phyloP scores from a whole-genome alignment of 2,329 filamentous ascomycete genomes.

The Aspergillus hortae region DNA sequence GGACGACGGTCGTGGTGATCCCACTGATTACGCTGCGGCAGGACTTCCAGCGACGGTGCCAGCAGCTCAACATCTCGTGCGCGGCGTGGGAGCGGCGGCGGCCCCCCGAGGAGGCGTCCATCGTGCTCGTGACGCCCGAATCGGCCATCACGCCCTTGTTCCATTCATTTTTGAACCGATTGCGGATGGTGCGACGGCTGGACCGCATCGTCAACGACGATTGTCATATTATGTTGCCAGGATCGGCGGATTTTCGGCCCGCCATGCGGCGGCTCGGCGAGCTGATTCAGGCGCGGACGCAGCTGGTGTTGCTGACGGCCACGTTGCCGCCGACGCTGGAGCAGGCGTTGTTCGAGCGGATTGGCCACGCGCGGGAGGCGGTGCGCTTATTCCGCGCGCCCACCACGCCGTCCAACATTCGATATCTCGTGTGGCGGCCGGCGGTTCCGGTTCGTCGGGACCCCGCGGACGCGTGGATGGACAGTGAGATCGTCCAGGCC shows the following conservation, averaged over 20 bases:
- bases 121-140: neutral
- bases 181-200: neutral
- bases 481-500: neutral
- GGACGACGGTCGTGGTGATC: neutral
- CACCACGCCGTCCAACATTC: slow-evolving; percentile 3
- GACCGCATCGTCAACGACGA: neutral
- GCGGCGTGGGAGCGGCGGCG: neutral
- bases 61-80: neutral
- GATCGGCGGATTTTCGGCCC: slow-evolving; percentile 1
- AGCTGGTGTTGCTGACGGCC: slow-evolving; percentile 13
- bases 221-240: slow-evolving; percentile 10
- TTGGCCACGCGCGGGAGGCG: neutral
- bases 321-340: slow-evolving; percentile 9
- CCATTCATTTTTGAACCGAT: neutral
- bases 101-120: neutral
- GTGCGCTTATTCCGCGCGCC: slow-evolving; percentile 1
- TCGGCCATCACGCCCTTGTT: neutral
- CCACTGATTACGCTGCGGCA: neutral
- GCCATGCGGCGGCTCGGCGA: neutral
- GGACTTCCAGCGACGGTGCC: neutral
- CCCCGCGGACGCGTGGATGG: neutral
- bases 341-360: neutral
- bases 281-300: neutral
- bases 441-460: neutral
- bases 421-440: slow-evolving; percentile 5